A percentile compares a stretch with the other conserved stretches of the same genome.
Conservation (phyloP, 75 land plant species). For the Pinus albicaulis region DNA sequence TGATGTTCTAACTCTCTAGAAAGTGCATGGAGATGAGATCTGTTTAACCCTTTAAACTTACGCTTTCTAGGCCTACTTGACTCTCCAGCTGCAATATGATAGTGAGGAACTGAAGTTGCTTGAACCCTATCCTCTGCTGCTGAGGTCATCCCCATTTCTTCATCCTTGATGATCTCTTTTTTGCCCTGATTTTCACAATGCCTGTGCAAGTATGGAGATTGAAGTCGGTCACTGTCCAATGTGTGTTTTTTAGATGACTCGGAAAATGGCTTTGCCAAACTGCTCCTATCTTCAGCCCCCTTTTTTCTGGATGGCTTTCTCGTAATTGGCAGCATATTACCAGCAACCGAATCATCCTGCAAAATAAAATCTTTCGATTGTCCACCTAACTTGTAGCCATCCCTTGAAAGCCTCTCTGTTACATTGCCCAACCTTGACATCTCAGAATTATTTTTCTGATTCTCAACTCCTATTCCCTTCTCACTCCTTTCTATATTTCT, state of each 20-base stretch:
- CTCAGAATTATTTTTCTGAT: constrained; percentile 12
- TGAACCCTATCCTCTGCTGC: constrained; percentile 11
- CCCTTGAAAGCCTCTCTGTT: background rate
- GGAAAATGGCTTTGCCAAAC: constrained; percentile 4
- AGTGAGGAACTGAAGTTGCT: constrained; percentile 4
- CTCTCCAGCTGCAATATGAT: constrained; percentile 9
- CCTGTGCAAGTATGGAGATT: constrained; percentile 23
- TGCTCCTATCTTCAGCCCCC: background rate
- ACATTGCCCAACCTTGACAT: background rate
- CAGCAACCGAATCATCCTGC: constrained; percentile 5
- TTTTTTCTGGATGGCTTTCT: constrained; percentile 2
- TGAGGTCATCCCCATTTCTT: background rate
- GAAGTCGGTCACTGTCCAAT: constrained; percentile 31
- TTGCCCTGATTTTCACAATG: constrained; percentile 11
- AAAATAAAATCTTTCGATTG: background rate
- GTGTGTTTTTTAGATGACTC: constrained; percentile 35
- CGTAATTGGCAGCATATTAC: background rate
- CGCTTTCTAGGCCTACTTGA: constrained; percentile 23
- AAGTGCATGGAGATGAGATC: constrained; percentile 13
- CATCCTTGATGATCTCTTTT: constrained; percentile 16
- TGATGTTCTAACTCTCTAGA: constrained; percentile 23
- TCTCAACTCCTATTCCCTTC: constrained; percentile 30
- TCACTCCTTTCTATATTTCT: constrained; percentile 11
- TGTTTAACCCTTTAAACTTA: constrained; percentile 33
- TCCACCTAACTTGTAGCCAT: background rate